phyloP scores from a whole-genome alignment of 768 basidiomycete species.

The Lactarius evosmus region DNA sequence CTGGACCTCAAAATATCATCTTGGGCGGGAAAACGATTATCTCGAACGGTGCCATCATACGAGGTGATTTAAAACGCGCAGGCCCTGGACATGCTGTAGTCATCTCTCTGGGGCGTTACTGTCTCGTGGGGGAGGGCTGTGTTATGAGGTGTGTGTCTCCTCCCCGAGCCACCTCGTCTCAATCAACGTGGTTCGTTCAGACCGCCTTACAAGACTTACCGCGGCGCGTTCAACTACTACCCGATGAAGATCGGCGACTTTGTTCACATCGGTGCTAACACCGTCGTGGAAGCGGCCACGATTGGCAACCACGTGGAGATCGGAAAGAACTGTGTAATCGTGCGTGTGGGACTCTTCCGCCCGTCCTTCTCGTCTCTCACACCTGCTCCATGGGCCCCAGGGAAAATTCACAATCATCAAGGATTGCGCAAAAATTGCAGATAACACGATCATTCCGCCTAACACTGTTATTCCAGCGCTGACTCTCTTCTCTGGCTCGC shows the following conservation, averaged over 20 bases:
- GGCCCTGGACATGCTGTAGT: constrained; percentile 92
- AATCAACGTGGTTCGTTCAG: constrained; percentile 37
- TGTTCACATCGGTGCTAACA: constrained; percentile 88
- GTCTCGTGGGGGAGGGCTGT: constrained; percentile 83
- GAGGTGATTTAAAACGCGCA: constrained; percentile 88
- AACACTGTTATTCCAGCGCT: constrained; percentile 92
- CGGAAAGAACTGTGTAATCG: constrained; percentile 93
- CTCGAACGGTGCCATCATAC: constrained; percentile 82
- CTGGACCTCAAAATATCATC: constrained; percentile 94
- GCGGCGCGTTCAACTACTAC: constrained; percentile 93
- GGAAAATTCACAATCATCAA: constrained; percentile 97
- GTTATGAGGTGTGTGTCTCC: constrained; percentile 65
- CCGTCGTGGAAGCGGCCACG: constrained; percentile 89
- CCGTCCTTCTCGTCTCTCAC: neutral
- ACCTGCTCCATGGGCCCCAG: constrained; percentile 39
- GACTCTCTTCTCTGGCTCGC: constrained; percentile 81
- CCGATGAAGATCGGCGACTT: constrained; percentile 97
- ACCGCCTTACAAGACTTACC: constrained; percentile 86
- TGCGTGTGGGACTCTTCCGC: constrained; percentile 50
- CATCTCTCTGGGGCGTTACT: constrained; percentile 90
- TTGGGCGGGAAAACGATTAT: constrained; percentile 97
- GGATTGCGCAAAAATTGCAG: constrained; percentile 87
- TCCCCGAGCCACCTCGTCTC: neutral
- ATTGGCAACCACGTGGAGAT: constrained; percentile 95
- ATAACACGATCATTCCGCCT: constrained; percentile 85